Evolutionary conservation across 805 yeast species (phyloP), one percentile per base, ranked within the genome.

Genomic region (Lachancea waltii): DNA sequence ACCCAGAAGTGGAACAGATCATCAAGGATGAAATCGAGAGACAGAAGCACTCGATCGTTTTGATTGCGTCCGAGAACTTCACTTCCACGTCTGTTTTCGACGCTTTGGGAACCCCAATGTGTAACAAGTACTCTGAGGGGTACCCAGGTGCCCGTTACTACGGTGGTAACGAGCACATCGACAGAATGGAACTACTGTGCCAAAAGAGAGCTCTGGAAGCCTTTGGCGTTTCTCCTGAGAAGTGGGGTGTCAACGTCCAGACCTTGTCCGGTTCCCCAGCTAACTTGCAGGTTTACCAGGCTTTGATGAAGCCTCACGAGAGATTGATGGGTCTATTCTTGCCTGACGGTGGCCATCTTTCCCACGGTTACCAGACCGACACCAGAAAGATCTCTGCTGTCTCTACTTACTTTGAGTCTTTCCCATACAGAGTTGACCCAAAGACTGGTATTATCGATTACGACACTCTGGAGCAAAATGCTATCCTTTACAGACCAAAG

Each of bases 121-220:
- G 85, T 64, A 92, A 92, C 79, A 92, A 92, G 73, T 92, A 92
- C 71, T 87, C 97, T 27, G 98, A 92, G 70, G 98, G 98, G 47
- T 90, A 92, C 70, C 98, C 98, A 44, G 97, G 97, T 50, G 97
- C 95, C 47, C 81, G 98, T 67, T 92, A 92, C 73, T 92, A 92
- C 64, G 98, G 98, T 65, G 97, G 97, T 63, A 92, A 92, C 66
- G 95, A 92, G 73, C 81, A 82, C 68, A 92, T 92, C 50, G 98
- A 92, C 70, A 79, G 84, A 65, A 86, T 89, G 62, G 98, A 92
- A 70, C 64, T 75, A 22, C 69, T 92, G 56, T 92, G 98, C 68
- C 97, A 89, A 71, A 69, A 83, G 58, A 82, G 98, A 68, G 98
- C 98, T 33, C 72, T 92, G 48, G 79, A 82, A 51, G 95, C 97